Base-by-base conservation (phyloP, 345 rosid species). In the Durio zibethinus region DNA sequence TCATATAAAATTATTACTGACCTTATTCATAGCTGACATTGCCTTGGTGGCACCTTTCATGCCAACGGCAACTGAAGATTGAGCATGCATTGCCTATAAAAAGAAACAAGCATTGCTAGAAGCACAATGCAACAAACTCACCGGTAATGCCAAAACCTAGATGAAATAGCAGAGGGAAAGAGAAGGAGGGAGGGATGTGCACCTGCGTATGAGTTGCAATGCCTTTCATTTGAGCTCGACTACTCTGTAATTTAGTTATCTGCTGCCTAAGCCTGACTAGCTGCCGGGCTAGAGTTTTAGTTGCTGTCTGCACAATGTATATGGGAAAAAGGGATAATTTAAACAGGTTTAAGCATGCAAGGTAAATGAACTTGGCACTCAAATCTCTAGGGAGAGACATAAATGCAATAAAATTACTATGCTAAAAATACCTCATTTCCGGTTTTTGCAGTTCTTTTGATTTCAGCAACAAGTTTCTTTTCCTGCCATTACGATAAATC, bases 171-270 rank as follows among this genome's bases (percentile, higher is more conserved):
- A 56, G 20, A 29, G 16, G 40, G 76, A 29, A 40, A 43, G 23
- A 10, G 29, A 8, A 10, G 71, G 20, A 4, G 23, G 27, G 21
- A 16, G 59, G 23, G 59, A 33, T 52, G 43, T 48, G 53, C 54
- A 93, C 99, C 92, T 93, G 99, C 0, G 99, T 93, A 84, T 95
- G 99, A 82, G 99, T 95, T 70, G 99, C 94, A 29, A 95, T 88
- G 85, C 99, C 99, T 88, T 98, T 87, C 90, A 95, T 90, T 81
- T 95, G 99, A 87, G 98, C 98, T 82, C 97, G 90, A 85, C 99
- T 95, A 43, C 97, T 92, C 84, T 95, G 98, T 79, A 95, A 86
- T 68, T 91, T 92, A 62, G 91, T 87, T 74, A 95, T 95, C 82
- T 95, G 99, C 76, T 95, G 97, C 80, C 98, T 93, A 48, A 93